Evolutionary conservation across 2,329 filamentous ascomycete genomes (phyloP).

Genomic region (Pseudocercospora pini-densiflorae): DNA sequence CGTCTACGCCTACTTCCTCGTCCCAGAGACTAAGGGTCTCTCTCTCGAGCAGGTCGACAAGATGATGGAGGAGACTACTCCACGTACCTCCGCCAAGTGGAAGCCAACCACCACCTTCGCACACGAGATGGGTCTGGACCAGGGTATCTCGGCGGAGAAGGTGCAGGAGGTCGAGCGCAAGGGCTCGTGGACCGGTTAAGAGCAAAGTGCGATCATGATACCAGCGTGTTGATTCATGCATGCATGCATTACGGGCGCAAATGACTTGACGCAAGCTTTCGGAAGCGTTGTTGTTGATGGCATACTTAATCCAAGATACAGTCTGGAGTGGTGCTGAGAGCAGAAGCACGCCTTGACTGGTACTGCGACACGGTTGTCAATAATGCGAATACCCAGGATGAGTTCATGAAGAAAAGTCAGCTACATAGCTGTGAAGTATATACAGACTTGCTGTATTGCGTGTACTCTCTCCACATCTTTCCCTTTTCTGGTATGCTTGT

Average conservation of each 20-base stretch:
- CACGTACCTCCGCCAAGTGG: slow-evolving; percentile 75
- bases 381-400: slow-evolving; percentile 9
- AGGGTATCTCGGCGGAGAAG: slow-evolving; percentile 33
- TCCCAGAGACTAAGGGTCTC: slow-evolving; percentile 91
- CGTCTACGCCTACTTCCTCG: slow-evolving; percentile 46
- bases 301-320: slow-evolving; percentile 2
- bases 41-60: slow-evolving; percentile 83
- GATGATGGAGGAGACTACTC: slow-evolving; percentile 86
- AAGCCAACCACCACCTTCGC: slow-evolving; percentile 42
- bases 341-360: background rate
- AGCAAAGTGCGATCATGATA: slow-evolving; percentile 1
- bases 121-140: slow-evolving; percentile 39
- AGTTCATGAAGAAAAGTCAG: slow-evolving; percentile 4
- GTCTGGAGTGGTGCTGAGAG: background rate
- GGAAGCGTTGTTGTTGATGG: slow-evolving; percentile 3
- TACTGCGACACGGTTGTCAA: background rate
- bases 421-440: background rate
- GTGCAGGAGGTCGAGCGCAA: slow-evolving; percentile 42
- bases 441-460: background rate
- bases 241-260: slow-evolving; percentile 22
- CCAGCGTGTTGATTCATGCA: slow-evolving; percentile 6
- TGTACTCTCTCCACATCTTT: background rate
- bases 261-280: slow-evolving; percentile 6
- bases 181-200: slow-evolving; percentile 40
- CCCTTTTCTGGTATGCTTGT: no score